Base-by-base conservation (phyloP, 2,329 filamentous ascomycete genomes). In the Diaporthe nobilis region DNA sequence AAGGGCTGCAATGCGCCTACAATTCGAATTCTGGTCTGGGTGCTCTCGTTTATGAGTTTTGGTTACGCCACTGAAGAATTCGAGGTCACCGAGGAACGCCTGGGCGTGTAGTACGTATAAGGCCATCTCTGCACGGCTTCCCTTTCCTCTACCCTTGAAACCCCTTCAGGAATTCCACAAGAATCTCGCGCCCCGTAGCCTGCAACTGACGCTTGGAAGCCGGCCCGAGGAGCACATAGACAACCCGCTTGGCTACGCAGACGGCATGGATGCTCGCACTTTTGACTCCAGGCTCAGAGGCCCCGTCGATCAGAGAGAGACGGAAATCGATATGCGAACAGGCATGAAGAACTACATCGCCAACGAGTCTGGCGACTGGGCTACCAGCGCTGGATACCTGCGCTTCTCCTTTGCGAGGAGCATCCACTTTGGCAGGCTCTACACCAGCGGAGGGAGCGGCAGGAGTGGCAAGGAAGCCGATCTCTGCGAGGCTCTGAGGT, bases 291-390 rank as follows among this genome's bases (percentile, higher is more conserved):
- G 97, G 37, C 91, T 98, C 10, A 93, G 97, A 70, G 94, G 92
- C 1, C 96, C 96, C 0, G 92, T 98, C 12, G 87, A 91, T 76
- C 89, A 90, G 6, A 84, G 90, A 55, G 94, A 97, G 81, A 90
- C 94, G 28, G 92, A 94, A 76, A 90, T 97, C 74, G 94, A 97
- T 80, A 86, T 86, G 47, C 86, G 90, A 8, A 97, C 94, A 1
- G 96, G 96, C n/a, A 98, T 99, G 96, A 99, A 98, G 85, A 98
- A 98, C 83, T 99, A 99, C 84, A 98, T 99, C 79, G 92, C 96
- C 76, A 98, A 98, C 81, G 96, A 98, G 83, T 87, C 86, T 20
- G 95, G 95, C 6, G 90, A 91, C 55, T 98, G 96, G 94, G 95
- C 96, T 1, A 99, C 97, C 28, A 98, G 95, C 78, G 88, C 94